A percentile compares a stretch with the other conserved stretches of the same genome.
These are phyloP conservation scores for Filobasidium uniguttulatum DNA, from an alignment of 1,284 basidiomycete species.

Conservation along the genomic window DNA sequence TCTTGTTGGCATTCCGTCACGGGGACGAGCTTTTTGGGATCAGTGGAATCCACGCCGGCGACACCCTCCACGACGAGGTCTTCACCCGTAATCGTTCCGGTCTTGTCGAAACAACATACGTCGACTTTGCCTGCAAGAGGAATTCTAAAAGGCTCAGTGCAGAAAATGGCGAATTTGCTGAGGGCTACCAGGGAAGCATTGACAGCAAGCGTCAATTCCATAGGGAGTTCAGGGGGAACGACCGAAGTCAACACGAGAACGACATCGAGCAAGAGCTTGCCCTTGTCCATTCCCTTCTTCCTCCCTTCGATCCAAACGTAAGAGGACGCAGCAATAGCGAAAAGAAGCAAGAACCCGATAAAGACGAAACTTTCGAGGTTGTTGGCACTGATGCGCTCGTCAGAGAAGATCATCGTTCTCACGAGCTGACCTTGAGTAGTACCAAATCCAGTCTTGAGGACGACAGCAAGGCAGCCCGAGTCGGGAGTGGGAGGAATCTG, in stretches of 20 bases:
- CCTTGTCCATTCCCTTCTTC: constrained; percentile 78
- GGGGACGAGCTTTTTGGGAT: constrained; percentile 56
- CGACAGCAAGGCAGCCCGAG: constrained; percentile 74
- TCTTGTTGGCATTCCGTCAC: constrained; percentile 62
- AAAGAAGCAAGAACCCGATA: constrained; percentile 88
- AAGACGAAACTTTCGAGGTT: constrained; percentile 87
- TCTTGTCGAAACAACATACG: constrained; percentile 96
- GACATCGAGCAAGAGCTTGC: constrained; percentile 81
- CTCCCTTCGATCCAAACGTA: constrained; percentile 95
- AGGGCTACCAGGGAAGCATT: constrained; percentile 86
- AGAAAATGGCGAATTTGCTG: constrained; percentile 89
- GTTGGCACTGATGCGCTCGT: constrained; percentile 85
- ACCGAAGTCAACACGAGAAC: constrained; percentile 89
- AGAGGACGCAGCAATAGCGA: constrained; percentile 86
- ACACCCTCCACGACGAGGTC: constrained; percentile 88
- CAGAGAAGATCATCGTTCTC: constrained; percentile 93
- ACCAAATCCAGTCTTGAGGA: constrained; percentile 89
- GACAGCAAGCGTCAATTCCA: constrained; percentile 88
- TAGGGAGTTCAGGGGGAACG: constrained; percentile 86
- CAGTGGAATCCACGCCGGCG: constrained; percentile 54
- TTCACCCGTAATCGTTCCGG: constrained; percentile 89
- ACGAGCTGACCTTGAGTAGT: constrained; percentile 91
- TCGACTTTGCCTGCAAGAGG: constrained; percentile 85
- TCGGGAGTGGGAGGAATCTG: constrained; percentile 52
- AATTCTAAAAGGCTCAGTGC: constrained; percentile 93